These are phyloP conservation scores for Vitis hybrid DNA, from an alignment of 177 flowering plant genomes.

Conservation along the genomic window DNA sequence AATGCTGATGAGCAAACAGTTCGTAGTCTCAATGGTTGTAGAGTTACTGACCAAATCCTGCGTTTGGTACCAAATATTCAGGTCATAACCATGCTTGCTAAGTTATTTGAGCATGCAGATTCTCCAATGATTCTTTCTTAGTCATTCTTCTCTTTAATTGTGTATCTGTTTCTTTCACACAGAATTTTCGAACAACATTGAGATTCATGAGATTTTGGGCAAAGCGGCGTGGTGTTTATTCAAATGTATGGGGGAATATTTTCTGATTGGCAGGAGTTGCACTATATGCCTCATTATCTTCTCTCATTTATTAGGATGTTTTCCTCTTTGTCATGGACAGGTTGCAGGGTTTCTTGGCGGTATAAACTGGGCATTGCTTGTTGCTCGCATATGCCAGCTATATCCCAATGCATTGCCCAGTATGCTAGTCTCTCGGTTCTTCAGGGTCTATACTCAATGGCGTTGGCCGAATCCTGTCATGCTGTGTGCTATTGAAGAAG, in stretches of 20 bases:
- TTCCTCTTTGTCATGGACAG: conserved; percentile 34
- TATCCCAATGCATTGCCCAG: conserved; percentile 58
- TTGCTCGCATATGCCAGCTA: conserved; percentile 60
- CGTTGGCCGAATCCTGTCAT: conserved; percentile 65
- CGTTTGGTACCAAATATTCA: conserved; percentile 91
- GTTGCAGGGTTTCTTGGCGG: conserved; percentile 74
- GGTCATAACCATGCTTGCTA: conserved; percentile 32
- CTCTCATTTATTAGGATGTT: background rate
- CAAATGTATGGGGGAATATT: conserved; percentile 55
- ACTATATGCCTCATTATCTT: background rate
- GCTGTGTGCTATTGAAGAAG: conserved; percentile 54
- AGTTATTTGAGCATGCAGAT: background rate
- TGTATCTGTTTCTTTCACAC: conserved; percentile 18
- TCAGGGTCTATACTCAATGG: conserved; percentile 57
- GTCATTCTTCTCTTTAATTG: background rate
- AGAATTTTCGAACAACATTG: conserved; percentile 87
- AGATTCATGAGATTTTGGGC: conserved; percentile 98
- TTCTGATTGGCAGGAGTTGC: background rate
- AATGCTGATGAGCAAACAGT: conserved; percentile 92
- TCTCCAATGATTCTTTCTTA: background rate
- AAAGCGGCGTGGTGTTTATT: conserved; percentile 95
- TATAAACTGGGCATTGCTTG: conserved; percentile 59
- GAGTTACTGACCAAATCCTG: conserved; percentile 92
- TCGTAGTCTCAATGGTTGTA: conserved; percentile 96
- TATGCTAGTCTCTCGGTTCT: conserved; percentile 59